phyloP scores from a whole-genome alignment of 768 basidiomycete genomes.

The Suillus subluteus region DNA sequence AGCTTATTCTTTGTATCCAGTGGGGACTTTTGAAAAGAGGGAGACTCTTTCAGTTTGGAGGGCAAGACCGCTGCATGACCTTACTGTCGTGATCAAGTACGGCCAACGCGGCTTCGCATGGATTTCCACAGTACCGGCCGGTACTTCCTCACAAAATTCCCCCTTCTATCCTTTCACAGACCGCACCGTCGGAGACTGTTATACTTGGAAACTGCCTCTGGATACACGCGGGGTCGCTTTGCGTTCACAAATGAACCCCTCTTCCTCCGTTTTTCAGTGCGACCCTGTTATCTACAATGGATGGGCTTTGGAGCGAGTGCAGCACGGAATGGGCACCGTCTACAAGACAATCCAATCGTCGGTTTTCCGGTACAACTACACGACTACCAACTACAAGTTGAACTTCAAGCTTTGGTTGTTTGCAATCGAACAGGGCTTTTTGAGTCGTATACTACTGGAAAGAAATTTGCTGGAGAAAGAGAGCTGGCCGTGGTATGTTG shows the following conservation, averaged over 20 bases:
- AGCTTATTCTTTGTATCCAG: conserved; percentile 44
- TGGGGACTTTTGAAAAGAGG: conserved; percentile 39
- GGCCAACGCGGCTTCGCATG: conserved; percentile 34
- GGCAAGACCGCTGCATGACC: conserved; percentile 10
- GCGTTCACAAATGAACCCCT: conserved; percentile 8
- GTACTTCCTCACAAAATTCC: not conserved
- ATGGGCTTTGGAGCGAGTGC: conserved; percentile 8
- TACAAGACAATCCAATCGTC: conserved; percentile 5
- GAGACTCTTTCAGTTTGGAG: conserved; percentile 27
- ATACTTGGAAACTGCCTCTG: conserved; percentile 33
- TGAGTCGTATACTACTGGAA: not conserved
- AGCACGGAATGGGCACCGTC: conserved; percentile 1
- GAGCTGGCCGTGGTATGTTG: conserved; percentile 1
- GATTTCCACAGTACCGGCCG: conserved; percentile 20
- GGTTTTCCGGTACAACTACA: conserved; percentile 15
- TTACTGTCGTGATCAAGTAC: conserved; percentile 35
- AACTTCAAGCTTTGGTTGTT: conserved; percentile 3
- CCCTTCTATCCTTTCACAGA: conserved; percentile 21
- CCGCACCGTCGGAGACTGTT: conserved; percentile 33
- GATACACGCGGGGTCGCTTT: conserved; percentile 12
- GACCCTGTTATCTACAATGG: conserved; percentile 17
- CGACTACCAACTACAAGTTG: conserved; percentile 4
- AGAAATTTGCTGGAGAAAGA: not conserved
- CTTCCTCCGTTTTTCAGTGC: conserved; percentile 11
- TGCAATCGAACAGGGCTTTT: not conserved